A percentile compares a stretch with the other conserved stretches of the same genome.
These are phyloP conservation scores for Colletotrichum echinochloae DNA, from an alignment of 2,329 filamentous ascomycete species.

Conservation along the genomic window DNA sequence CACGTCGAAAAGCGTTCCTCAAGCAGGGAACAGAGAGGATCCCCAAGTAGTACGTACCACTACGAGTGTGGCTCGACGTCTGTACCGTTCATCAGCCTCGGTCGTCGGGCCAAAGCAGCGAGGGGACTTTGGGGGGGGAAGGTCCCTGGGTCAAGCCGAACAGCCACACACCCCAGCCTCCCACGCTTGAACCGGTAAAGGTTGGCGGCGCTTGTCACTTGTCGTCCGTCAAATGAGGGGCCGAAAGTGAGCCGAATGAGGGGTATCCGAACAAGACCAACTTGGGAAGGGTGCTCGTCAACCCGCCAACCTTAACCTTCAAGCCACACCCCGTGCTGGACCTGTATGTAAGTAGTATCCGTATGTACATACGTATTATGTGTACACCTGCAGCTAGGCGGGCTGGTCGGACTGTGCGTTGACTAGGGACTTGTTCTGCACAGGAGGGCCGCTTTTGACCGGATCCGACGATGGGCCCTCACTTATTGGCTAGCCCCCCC, in stretches of 20 bases:
- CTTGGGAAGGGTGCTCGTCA: background rate
- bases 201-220: background rate
- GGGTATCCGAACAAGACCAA: constrained; percentile 3
- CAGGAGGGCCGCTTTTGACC: constrained; percentile 38
- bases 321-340: constrained; percentile 21
- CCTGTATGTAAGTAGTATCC: no score
- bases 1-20: background rate
- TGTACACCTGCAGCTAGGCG: constrained; percentile 38
- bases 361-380: constrained; percentile 8
- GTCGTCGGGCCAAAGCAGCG: constrained; percentile 16
- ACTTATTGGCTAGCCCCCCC: constrained; percentile 17
- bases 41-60: background rate
- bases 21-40: background rate
- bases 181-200: constrained; percentile 21
- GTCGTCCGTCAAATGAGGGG: constrained; percentile 14
- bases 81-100: constrained; percentile 20
- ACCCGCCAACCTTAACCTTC: constrained; percentile 8
- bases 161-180: background rate
- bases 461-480: constrained; percentile 30
- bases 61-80: no score
- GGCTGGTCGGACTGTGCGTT: constrained; percentile 23
- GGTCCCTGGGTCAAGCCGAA: no score
- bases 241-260: constrained; percentile 9
- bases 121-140: background rate
- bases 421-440: constrained; percentile 24